Conservation (phyloP, 2,329 filamentous ascomycete species). For the Aspergillus sp. region DNA sequence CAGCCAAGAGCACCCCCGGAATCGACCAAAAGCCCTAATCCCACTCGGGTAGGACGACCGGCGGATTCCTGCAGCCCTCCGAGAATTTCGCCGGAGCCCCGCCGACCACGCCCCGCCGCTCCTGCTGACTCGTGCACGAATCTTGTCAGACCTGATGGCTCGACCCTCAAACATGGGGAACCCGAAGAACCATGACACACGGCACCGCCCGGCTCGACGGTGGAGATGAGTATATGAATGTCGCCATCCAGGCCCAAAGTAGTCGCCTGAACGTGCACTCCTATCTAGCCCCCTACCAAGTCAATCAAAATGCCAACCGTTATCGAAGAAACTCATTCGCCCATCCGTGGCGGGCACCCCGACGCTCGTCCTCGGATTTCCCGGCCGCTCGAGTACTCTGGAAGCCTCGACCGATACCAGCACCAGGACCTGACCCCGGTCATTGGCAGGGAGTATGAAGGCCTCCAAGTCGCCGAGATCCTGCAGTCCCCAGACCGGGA, state of each 20-base stretch:
- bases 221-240: slow-evolving; percentile 8
- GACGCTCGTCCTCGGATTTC: slow-evolving; percentile 28
- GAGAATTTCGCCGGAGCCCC: slow-evolving; percentile 34
- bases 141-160: slow-evolving; percentile 1
- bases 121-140: slow-evolving; percentile 6
- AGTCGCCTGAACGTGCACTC: neutral
- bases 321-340: slow-evolving; percentile 13
- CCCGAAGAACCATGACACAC: slow-evolving; percentile 1
- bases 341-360: slow-evolving; percentile 29
- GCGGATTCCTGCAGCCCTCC: slow-evolving; percentile 16
- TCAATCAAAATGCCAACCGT: slow-evolving; percentile 24
- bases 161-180: neutral
- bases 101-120: slow-evolving; percentile 18
- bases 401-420: slow-evolving; percentile 44
- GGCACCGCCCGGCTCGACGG: neutral
- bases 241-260: slow-evolving; percentile 2
- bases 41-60: slow-evolving; percentile 7
- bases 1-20: neutral
- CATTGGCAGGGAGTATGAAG: slow-evolving; percentile 47
- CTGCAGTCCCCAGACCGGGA: slow-evolving; percentile 65
- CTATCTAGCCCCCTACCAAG: neutral
- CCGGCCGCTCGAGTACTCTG: slow-evolving; percentile 44
- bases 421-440: slow-evolving; percentile 47
- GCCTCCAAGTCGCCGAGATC: slow-evolving; percentile 52
- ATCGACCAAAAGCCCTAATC: neutral